Conservation (phyloP, 2,329 filamentous ascomycete genomes). For the Aspergillus novofumigatus region DNA sequence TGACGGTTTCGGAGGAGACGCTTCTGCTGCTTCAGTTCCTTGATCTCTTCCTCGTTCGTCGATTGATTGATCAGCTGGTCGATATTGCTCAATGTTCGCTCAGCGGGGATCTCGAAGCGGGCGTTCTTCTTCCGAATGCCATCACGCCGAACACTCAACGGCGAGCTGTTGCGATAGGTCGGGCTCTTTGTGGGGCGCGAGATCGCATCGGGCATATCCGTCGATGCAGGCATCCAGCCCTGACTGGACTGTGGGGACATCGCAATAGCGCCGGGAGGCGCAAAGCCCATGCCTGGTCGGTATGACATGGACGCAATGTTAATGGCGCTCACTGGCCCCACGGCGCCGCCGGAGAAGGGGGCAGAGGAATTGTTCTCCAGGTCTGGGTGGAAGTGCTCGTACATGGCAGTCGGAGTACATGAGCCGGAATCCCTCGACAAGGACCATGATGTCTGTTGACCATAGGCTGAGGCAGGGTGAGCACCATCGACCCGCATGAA, state of each 20-base stretch:
- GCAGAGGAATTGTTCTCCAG: constrained; percentile 45
- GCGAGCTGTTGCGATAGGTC: constrained; percentile 65
- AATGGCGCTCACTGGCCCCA: constrained; percentile 38
- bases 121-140: constrained; percentile 99
- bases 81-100: constrained; percentile 91
- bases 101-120: constrained; percentile 91
- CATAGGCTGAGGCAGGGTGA: constrained; percentile 41
- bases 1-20: constrained; percentile 90
- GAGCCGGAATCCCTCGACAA: constrained; percentile 64
- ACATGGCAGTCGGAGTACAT: constrained; percentile 68
- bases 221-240: constrained; percentile 49
- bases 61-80: constrained; percentile 86
- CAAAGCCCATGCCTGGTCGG: constrained; percentile 49
- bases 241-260: constrained; percentile 61
- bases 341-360: constrained; percentile 40
- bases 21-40: constrained; percentile 98
- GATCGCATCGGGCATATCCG: constrained; percentile 46
- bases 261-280: constrained; percentile 46
- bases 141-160: constrained; percentile 69
- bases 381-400: constrained; percentile 58
- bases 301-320: constrained; percentile 38
- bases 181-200: constrained; percentile 61
- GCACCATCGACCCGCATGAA: constrained; percentile 60
- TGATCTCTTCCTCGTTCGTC: constrained; percentile 79
- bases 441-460: constrained; percentile 56